Evolutionary conservation across 2,329 filamentous ascomycete species (phyloP).

Genomic region (Trichophyton equinum): DNA sequence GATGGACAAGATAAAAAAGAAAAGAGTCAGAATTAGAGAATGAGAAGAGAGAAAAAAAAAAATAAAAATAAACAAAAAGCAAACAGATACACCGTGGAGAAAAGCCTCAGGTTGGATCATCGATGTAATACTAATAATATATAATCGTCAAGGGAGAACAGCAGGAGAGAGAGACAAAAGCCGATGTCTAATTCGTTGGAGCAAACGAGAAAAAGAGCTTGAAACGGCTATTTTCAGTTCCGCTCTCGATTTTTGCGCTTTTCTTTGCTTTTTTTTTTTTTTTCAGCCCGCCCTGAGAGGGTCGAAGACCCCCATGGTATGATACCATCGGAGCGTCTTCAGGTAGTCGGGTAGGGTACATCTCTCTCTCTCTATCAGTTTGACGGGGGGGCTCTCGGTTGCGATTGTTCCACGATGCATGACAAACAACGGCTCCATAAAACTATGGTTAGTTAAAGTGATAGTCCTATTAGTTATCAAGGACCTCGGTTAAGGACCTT

Average conservation of each 20-base stretch:
- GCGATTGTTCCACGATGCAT: slow-evolving; percentile 2
- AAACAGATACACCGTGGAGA: neutral
- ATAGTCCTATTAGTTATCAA: neutral
- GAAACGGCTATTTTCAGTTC: neutral
- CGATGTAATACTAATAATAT: neutral
- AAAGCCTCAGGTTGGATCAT: neutral
- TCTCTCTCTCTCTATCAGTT: neutral
- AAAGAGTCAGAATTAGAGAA: neutral
- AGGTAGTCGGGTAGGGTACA: neutral
- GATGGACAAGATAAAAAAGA: neutral
- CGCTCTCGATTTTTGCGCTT: neutral
- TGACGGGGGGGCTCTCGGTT: neutral
- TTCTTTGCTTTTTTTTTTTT: neutral
- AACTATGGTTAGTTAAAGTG: neutral
- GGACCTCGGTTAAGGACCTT: neutral
- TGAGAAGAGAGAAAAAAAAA: neutral
- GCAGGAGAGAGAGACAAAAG: neutral
- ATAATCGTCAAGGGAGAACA: neutral
- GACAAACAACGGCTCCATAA: neutral
- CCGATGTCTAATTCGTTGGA: neutral
- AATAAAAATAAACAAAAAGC: neutral
- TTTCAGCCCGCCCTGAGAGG: neutral
- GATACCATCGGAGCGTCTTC: neutral
- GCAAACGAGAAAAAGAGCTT: neutral
- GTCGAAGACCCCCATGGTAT: neutral